These are phyloP conservation scores for Gastroboletus turbinatus DNA, from an alignment of 1,284 basidiomycete species.

Conservation along the genomic window DNA sequence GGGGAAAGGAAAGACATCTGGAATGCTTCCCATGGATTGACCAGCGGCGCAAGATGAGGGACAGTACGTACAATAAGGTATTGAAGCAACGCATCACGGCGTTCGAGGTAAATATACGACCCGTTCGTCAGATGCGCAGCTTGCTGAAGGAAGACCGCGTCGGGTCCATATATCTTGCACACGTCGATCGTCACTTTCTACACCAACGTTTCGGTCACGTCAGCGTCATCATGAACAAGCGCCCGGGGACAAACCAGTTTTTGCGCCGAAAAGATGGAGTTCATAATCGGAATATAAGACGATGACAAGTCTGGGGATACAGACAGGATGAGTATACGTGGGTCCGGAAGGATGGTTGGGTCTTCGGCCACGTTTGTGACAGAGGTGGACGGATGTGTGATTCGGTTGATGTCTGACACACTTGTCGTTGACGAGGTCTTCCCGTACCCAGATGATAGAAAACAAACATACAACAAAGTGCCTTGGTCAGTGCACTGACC, in stretches of 20 bases:
- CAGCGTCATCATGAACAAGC: background rate
- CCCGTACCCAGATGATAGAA: background rate
- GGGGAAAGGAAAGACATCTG: constrained; percentile 93
- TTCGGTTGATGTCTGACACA: constrained; percentile 78
- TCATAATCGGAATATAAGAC: constrained; percentile 98
- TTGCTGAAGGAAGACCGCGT: constrained; percentile 96
- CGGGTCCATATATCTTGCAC: constrained; percentile 86
- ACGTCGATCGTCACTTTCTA: constrained; percentile 97
- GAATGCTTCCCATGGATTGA: background rate
- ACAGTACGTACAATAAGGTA: constrained; percentile 72
- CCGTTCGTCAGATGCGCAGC: constrained; percentile 95
- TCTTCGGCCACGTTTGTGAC: constrained; percentile 37
- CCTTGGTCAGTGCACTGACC: constrained; percentile 86
- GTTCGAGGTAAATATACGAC: constrained; percentile 84
- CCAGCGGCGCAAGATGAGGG: background rate
- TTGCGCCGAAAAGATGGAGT: constrained; percentile 98
- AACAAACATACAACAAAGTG: constrained; percentile 71
- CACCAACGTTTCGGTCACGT: background rate
- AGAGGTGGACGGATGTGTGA: constrained; percentile 47
- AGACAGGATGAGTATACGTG: constrained; percentile 88
- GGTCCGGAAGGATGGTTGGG: constrained; percentile 56
- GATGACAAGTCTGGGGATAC: constrained; percentile 87
- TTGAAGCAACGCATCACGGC: constrained; percentile 81
- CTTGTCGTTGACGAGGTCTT: background rate
- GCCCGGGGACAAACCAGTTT: constrained; percentile 62